Percentiles rank a stretch among this genome's conserved stretches.
Conservation (phyloP, 805 yeast genomes). For the Candida qinlingensis region DNA sequence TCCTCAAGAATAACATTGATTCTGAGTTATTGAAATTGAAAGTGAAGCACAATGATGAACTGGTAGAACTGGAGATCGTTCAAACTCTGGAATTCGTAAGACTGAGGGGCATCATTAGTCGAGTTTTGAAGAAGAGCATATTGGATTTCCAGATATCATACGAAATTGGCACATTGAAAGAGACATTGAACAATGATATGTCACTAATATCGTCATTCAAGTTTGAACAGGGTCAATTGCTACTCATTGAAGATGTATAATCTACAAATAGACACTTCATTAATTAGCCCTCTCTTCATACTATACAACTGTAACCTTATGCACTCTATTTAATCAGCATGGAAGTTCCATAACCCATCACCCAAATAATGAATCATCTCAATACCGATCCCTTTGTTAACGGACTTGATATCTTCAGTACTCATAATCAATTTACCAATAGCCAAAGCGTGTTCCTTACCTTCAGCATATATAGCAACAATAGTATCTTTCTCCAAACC, state of each 20-base stretch:
- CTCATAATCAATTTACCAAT: constrained; percentile 85
- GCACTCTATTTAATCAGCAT: constrained; percentile 33
- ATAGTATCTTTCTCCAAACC: constrained; percentile 59
- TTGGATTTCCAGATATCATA: constrained; percentile 22
- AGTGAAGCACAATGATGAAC: not conserved
- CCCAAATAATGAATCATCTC: constrained; percentile 81
- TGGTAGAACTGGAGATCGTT: constrained; percentile 17
- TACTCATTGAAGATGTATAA: constrained; percentile 6
- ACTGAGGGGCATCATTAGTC: constrained; percentile 29
- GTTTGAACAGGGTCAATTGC: constrained; percentile 15
- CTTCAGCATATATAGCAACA: constrained; percentile 85
- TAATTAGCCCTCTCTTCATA: not conserved
- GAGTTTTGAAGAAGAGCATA: constrained; percentile 19
- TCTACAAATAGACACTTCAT: not conserved
- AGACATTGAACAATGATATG: constrained; percentile 21
- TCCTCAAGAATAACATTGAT: not conserved
- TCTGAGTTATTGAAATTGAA: constrained; percentile 2
- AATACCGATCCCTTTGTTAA: constrained; percentile 86
- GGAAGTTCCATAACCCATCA: constrained; percentile 78
- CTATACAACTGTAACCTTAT: not conserved
- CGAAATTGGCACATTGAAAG: constrained; percentile 17
- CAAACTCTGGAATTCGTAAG: constrained; percentile 30
- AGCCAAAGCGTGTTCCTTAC: constrained; percentile 87
- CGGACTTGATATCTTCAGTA: constrained; percentile 77
- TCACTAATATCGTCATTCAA: constrained; percentile 21